Evolutionary conservation across 140 eudicot species (phyloP).

Genomic region (Oenanthe javanica): DNA sequence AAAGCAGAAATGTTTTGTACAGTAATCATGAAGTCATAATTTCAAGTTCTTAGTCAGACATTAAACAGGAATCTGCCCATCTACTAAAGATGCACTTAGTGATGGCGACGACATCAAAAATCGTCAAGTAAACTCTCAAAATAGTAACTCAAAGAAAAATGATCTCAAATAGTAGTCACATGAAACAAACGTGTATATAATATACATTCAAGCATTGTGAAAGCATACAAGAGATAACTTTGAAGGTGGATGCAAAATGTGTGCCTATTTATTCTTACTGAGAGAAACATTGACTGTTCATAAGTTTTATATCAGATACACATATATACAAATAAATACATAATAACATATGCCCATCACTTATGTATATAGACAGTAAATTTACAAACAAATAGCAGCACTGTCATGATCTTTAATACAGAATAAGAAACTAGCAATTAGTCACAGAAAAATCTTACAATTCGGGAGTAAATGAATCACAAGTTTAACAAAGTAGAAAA

Average conservation of each 20-base stretch:
- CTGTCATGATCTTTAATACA: background rate
- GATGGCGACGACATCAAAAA: background rate
- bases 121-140: background rate
- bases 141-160: background rate
- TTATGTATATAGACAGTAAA: background rate
- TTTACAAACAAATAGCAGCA: background rate
- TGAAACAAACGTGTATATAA: background rate
- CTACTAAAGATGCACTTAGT: background rate
- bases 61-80: background rate
- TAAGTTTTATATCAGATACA: background rate
- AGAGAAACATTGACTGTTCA: background rate
- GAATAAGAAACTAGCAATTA: background rate
- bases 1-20: background rate
- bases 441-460: background rate
- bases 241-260: background rate
- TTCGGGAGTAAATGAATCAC: background rate
- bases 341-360: background rate
- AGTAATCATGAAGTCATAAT: background rate
- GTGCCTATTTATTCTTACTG: background rate
- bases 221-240: background rate
- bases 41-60: background rate
- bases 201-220: background rate
- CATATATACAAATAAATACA: background rate
- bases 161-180: background rate
- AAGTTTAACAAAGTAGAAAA: background rate